These are phyloP conservation scores for Wickerhamomyces hampshirensis DNA, from an alignment of 805 yeast genomes.

Conservation along the genomic window DNA sequence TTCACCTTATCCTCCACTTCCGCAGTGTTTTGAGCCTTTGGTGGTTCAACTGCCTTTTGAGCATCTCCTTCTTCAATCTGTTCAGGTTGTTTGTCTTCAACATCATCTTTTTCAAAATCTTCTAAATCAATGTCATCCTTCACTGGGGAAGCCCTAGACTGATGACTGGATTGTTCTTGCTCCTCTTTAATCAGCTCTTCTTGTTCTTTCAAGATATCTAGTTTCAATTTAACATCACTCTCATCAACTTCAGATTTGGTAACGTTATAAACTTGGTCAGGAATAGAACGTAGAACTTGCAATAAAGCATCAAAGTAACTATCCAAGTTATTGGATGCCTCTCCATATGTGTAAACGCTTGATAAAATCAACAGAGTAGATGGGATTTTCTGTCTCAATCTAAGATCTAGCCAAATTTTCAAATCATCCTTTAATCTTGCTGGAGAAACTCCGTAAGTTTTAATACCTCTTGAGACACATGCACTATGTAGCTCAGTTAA, in stretches of 20 bases:
- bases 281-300: constrained; percentile 84
- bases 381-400: constrained; percentile 87
- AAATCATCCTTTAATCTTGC: constrained; percentile 80
- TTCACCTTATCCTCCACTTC: constrained; percentile 1
- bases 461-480: constrained; percentile 92
- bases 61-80: constrained; percentile 10
- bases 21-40: constrained; percentile 5
- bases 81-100: constrained; percentile 5
- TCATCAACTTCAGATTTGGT: constrained; percentile 84
- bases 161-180: constrained; percentile 60
- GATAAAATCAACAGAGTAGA: constrained; percentile 82
- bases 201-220: constrained; percentile 73
- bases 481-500: constrained; percentile 80
- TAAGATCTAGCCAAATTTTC: constrained; percentile 81
- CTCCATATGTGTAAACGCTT: constrained; percentile 85
- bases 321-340: constrained; percentile 41
- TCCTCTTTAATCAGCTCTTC: constrained; percentile 83
- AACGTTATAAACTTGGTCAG: constrained; percentile 93
- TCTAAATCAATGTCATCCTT: constrained; percentile 34
- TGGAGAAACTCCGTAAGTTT: constrained; percentile 71
- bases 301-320: constrained; percentile 79
- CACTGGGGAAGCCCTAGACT: constrained; percentile 19
- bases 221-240: constrained; percentile 53
- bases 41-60: constrained; percentile 11
- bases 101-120: constrained; percentile 29